Percentiles rank a stretch among this genome's conserved stretches.
phyloP scores from a whole-genome alignment of 2,329 filamentous ascomycete species.

The Botrytis squamosa region DNA sequence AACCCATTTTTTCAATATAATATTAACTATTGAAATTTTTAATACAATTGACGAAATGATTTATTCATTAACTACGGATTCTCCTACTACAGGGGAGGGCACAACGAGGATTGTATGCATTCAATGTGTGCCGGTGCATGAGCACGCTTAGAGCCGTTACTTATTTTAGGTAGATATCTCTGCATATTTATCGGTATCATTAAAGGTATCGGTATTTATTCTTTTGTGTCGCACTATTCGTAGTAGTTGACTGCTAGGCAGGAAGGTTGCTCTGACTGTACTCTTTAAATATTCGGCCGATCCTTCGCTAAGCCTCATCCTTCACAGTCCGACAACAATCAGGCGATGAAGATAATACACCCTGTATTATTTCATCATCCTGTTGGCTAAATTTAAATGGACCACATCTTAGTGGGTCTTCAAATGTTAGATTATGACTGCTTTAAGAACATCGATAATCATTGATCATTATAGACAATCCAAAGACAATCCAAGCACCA shows the following conservation, averaged over 20 bases:
- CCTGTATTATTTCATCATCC: background rate
- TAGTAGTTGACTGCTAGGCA: background rate
- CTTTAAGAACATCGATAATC: background rate
- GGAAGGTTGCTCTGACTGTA: background rate
- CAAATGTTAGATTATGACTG: background rate
- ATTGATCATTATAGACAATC: background rate
- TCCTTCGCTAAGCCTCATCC: constrained; percentile 7
- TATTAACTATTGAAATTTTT: too few relatives aligned
- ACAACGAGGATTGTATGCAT: background rate
- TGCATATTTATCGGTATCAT: background rate
- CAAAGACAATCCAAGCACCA: background rate
- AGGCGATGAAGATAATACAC: background rate
- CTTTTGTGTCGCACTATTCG: too few relatives aligned
- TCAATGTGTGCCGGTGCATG: background rate
- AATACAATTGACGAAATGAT: too few relatives aligned
- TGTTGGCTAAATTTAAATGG: background rate
- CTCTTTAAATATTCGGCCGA: background rate
- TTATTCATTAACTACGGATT: too few relatives aligned
- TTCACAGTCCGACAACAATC: background rate
- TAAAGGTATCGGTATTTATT: too few relatives aligned
- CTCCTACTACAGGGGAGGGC: too few relatives aligned
- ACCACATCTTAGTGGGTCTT: too few relatives aligned
- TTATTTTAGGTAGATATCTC: background rate
- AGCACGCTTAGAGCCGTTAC: background rate
- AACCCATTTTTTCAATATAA: too few relatives aligned